A percentile compares a stretch with the other conserved stretches of the same genome.
Evolutionary conservation across 768 basidiomycete genomes (phyloP).

Genomic region (Clitopilus hobsonii): DNA sequence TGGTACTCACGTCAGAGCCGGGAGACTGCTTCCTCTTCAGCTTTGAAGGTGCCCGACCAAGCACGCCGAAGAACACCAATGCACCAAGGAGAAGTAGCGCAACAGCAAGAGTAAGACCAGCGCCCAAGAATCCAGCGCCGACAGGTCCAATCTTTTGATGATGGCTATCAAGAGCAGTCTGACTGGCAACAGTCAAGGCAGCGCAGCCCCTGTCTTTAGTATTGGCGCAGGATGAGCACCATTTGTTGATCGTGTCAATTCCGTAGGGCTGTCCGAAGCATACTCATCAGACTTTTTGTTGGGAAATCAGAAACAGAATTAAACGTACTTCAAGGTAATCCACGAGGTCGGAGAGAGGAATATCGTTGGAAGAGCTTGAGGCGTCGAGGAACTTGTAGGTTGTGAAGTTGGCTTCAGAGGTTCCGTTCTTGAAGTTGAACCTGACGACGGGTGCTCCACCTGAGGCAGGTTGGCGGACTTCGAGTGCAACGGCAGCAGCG

Average conservation of each 20-base stretch:
- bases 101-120: conserved; percentile 46
- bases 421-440: conserved; percentile 70
- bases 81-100: conserved; percentile 30
- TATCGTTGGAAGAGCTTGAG: conserved; percentile 34
- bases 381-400: conserved; percentile 42
- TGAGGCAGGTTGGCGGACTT: conserved; percentile 46
- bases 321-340: conserved; percentile 27
- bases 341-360: conserved; percentile 50
- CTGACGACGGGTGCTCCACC: conserved; percentile 49
- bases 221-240: conserved; percentile 60
- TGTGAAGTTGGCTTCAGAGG: conserved; percentile 38
- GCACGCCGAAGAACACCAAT: conserved; percentile 36
- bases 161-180: conserved; percentile 16
- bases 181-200: conserved; percentile 34
- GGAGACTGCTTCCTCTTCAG: conserved; percentile 5
- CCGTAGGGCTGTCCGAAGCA: conserved; percentile 31
- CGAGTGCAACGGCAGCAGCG: conserved; percentile 52
- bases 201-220: conserved; percentile 53
- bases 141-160: conserved; percentile 42
- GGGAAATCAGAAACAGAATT: background rate
- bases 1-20: conserved; percentile 6
- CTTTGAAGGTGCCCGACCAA: conserved; percentile 20
- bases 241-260: conserved; percentile 47
- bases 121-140: conserved; percentile 68
- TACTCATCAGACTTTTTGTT: background rate